Base-by-base conservation (phyloP, 2,329 filamentous ascomycete genomes). In the Ophiostoma australiae region DNA sequence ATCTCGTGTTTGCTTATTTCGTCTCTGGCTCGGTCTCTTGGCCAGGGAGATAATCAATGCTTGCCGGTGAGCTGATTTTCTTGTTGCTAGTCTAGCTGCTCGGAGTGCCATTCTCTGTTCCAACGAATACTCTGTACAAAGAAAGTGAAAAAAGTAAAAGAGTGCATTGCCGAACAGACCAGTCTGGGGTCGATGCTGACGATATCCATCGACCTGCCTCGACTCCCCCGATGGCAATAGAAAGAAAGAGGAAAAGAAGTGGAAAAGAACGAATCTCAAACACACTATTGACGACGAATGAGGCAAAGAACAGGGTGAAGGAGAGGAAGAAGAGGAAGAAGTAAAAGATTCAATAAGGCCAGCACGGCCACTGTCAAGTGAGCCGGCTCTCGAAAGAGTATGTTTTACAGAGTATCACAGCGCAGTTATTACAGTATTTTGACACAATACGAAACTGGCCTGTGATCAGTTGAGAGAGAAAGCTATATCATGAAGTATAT, bases 191-290 rank as follows among this genome's bases (percentile, higher is more conserved):
- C 66, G 39, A 41, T 67, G 66, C 66, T 66, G 63, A 48, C 39
- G 65, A 35, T 44, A 44, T 23, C 17, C 41, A 52, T 52, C 31
- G 69, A 11, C 61, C 27, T 31, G 27, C 27, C 15, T 68, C n/a
- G 69, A 70, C 52, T 23, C 23, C 65, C 65, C 61, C 61, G 61
- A 65, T 35, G 61, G 61, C 61, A 31, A 52, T 68, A 68, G 66
- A 68, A 70, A 44, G 33, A 68, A 70, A 33, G 10, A 70, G 35
- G 20, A 67, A 35, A 61, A 55, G 31, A 33, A 58, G 35, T 68
- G 65, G 66, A 48, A 66, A 63, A 37, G 35, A 63, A 63, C 63
- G n/a, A 52, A 44, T 35, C 33, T 23, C 65, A 44, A 48, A 52
- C 65, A 55, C 23, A 58, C 52, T n/a, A 37, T 39, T n/a, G 31